A percentile compares a stretch with the other conserved stretches of the same genome.
These are phyloP conservation scores for Exsudoporus frostii DNA, from an alignment of 768 basidiomycete genomes.

Conservation along the genomic window DNA sequence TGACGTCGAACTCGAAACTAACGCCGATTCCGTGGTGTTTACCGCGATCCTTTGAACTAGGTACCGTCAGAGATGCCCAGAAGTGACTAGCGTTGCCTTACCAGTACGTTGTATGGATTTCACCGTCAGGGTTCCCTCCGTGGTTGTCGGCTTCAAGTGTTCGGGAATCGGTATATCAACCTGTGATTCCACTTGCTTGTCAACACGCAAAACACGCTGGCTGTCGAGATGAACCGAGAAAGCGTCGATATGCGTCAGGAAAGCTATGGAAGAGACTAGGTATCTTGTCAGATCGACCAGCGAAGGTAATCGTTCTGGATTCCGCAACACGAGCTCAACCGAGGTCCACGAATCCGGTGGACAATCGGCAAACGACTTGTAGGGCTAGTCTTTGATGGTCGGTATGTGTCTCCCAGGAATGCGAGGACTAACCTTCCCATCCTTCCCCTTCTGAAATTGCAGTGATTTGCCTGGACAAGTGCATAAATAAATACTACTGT, in stretches of 20 bases:
- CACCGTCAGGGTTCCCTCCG: neutral
- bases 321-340: conserved; percentile 3
- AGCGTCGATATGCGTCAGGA: neutral
- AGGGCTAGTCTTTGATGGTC: conserved; percentile 1
- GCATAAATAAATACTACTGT: neutral
- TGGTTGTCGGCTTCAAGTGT: neutral
- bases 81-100: neutral
- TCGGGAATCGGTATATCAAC: neutral
- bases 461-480: conserved; percentile 6
- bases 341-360: neutral
- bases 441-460: conserved; percentile 2
- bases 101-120: conserved; percentile 7
- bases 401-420: neutral
- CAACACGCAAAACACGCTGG: neutral
- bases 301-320: neutral
- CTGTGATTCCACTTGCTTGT: neutral
- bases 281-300: conserved; percentile 7
- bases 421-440: conserved; percentile 5
- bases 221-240: conserved; percentile 1
- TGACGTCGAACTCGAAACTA: neutral
- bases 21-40: neutral
- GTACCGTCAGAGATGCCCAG: neutral
- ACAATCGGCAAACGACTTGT: neutral
- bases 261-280: conserved; percentile 9
- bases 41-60: conserved; percentile 10